Conservation (phyloP, 2,329 filamentous ascomycete species). For the Microthyrium microscopicum region DNA sequence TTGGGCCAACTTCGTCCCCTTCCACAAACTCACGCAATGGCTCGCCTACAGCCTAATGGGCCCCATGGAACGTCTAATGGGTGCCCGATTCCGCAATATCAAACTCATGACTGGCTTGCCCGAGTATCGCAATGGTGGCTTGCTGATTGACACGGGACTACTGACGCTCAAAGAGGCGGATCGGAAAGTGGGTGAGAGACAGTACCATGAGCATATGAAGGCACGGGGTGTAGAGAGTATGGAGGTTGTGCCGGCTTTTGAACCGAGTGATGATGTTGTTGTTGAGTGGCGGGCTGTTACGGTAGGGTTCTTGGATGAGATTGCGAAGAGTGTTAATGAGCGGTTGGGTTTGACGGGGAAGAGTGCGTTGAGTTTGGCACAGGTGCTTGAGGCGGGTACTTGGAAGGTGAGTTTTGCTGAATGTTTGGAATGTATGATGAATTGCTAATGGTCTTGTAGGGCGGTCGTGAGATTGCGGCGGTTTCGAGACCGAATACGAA, state of each 20-base stretch:
- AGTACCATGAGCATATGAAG: slow-evolving; percentile 53
- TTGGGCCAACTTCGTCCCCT: slow-evolving; percentile 73
- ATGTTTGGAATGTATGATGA: slow-evolving; percentile 8
- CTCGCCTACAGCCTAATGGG: slow-evolving; percentile 88
- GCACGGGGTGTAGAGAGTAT: slow-evolving; percentile 54
- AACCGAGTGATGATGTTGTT: slow-evolving; percentile 58
- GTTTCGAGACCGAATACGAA: slow-evolving; percentile 91
- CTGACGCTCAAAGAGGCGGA: slow-evolving; percentile 59
- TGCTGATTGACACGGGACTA: slow-evolving; percentile 74
- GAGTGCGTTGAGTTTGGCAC: slow-evolving; percentile 59
- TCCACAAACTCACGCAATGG: slow-evolving; percentile 93
- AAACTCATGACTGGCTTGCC: slow-evolving; percentile 79
- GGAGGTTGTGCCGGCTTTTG: slow-evolving; percentile 59
- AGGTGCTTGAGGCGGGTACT: slow-evolving; percentile 87
- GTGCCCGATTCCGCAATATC: slow-evolving; percentile 63
- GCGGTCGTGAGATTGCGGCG: slow-evolving; percentile 88
- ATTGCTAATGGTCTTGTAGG: slow-evolving; percentile 31
- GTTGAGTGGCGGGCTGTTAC: slow-evolving; percentile 66
- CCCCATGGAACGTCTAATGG: slow-evolving; percentile 67
- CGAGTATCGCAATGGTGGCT: slow-evolving; percentile 81
- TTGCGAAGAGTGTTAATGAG: slow-evolving; percentile 52
- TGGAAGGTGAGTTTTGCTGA: slow-evolving; percentile 62
- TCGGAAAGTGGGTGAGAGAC: slow-evolving; percentile 50
- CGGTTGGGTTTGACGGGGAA: slow-evolving; percentile 51
- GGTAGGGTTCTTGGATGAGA: slow-evolving; percentile 56